phyloP scores from a whole-genome alignment of 805 yeast species.

The Nakazawaea siamensis region DNA sequence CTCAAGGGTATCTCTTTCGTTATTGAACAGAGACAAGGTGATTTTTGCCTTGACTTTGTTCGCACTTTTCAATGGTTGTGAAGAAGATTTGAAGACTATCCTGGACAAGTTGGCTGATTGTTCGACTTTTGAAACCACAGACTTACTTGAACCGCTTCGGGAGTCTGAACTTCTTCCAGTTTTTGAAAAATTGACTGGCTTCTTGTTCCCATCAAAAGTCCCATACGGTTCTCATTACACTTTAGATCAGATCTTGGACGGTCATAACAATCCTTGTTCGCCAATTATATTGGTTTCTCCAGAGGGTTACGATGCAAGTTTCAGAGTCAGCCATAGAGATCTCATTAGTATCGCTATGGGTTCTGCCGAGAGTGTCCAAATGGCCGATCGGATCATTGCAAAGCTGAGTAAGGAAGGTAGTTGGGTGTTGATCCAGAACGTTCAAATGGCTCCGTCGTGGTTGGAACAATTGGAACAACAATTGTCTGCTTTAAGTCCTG shows the following conservation, averaged over 20 bases:
- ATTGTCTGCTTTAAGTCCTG: slow-evolving; percentile 24
- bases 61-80: slow-evolving; percentile 14
- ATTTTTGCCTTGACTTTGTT: slow-evolving; percentile 33
- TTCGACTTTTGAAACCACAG: slow-evolving; percentile 7
- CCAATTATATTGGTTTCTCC: slow-evolving; percentile 51
- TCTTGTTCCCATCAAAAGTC: slow-evolving; percentile 14
- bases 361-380: slow-evolving; percentile 50
- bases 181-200: slow-evolving; percentile 14
- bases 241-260: slow-evolving; percentile 20
- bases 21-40: slow-evolving; percentile 35
- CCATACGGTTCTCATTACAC: slow-evolving; percentile 19
- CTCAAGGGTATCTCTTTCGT: slow-evolving; percentile 35
- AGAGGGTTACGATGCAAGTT: slow-evolving; percentile 61
- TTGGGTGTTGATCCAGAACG: slow-evolving; percentile 77
- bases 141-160: background rate
- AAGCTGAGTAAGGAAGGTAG: slow-evolving; percentile 37
- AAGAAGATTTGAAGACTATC: slow-evolving; percentile 13
- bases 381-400: slow-evolving; percentile 47
- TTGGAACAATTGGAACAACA: slow-evolving; percentile 42
- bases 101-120: slow-evolving; percentile 12
- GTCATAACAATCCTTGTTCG: slow-evolving; percentile 10
- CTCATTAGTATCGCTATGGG: slow-evolving; percentile 61
- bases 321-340: slow-evolving; percentile 27
- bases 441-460: slow-evolving; percentile 68
- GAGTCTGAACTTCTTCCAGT: slow-evolving; percentile 2